phyloP scores from a whole-genome alignment of 164 flowering plant genomes.

The Protea cynaroides region DNA sequence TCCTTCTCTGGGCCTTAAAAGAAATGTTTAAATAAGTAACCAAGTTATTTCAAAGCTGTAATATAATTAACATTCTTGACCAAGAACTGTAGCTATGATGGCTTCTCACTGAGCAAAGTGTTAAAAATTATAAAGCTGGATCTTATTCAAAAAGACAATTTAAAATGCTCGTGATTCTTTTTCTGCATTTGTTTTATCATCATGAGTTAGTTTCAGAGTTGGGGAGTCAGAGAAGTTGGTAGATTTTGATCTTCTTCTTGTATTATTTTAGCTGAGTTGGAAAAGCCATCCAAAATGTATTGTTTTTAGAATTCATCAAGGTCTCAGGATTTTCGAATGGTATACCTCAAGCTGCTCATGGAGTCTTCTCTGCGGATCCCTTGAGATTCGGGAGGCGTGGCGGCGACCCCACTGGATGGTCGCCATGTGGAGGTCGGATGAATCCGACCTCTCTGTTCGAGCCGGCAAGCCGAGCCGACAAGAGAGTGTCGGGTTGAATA shows the following conservation, averaged over 20 bases:
- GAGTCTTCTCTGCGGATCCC: constrained; percentile 79
- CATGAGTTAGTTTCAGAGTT: background rate
- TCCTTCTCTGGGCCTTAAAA: background rate
- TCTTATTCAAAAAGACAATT: background rate
- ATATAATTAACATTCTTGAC: background rate
- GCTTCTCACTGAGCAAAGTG: background rate
- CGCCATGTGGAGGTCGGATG: too few species aligned
- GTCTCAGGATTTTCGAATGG: background rate
- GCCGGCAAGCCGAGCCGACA: too few species aligned
- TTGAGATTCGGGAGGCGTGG: too few species aligned
- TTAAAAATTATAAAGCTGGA: background rate
- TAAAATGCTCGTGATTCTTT: background rate
- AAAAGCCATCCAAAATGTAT: background rate
- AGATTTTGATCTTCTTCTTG: background rate
- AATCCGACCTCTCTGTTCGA: too few species aligned
- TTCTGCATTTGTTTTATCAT: background rate
- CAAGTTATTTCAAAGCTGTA: background rate
- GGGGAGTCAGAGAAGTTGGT: background rate
- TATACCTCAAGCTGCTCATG: constrained; percentile 95
- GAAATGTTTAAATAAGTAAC: background rate
- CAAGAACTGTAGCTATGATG: background rate
- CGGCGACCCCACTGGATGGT: too few species aligned
- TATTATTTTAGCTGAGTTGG: background rate
- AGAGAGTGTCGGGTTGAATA: too few species aligned
- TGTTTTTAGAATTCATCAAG: background rate